Evolutionary conservation across 805 yeast genomes (phyloP), one percentile per base, ranked within the genome.

Genomic region (Candida loeiensis): DNA sequence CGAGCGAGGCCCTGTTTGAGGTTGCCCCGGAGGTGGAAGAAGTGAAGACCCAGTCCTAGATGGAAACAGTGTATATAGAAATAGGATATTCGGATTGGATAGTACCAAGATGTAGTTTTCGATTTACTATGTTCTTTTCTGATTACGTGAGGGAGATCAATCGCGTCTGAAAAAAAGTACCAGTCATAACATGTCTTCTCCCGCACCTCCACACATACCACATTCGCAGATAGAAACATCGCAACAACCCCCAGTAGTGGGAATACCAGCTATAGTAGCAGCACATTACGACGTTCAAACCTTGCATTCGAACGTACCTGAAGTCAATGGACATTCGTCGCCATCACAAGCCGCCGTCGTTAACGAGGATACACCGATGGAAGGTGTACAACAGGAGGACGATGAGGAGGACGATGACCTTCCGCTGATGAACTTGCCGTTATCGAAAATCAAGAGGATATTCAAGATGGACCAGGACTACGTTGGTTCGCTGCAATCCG

Each of bases 391-490:
- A 14, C 41, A 19, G n/a, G 45, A 20, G n/a, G 45, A 31, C 2
- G 44, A 46, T 9, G 47, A 39, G 11, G 37, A 40, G 11, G 44
- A 44, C 14, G 41, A 36, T 6, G 49, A 43, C 15, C 31, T 36
- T 14, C 39, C 38, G 15, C 18, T 30, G 22, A 35, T 34, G 42
- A 33, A 17, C 20, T 58, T 85, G 18, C 95, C 93, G 4, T 61
- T 84, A 29, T 68, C 86, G 2, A 76, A 85, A 47, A 78, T 85
- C 48, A 83, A 82, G 53, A 73, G 80, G 49, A 80, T 85, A 39
- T 74, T 85, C 56, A 84, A 82, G 51, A 73, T 82, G 55, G 95
- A 85, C 55, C 86, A 88, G 12, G 89, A 81, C 27, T 82, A 82
- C 48, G 61, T 71, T 5, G 75, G 81, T 2, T 79, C 86, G 2